These are phyloP conservation scores for Beauveria scarabaeidicola DNA, from an alignment of 2,329 filamentous ascomycete species.

Conservation along the genomic window DNA sequence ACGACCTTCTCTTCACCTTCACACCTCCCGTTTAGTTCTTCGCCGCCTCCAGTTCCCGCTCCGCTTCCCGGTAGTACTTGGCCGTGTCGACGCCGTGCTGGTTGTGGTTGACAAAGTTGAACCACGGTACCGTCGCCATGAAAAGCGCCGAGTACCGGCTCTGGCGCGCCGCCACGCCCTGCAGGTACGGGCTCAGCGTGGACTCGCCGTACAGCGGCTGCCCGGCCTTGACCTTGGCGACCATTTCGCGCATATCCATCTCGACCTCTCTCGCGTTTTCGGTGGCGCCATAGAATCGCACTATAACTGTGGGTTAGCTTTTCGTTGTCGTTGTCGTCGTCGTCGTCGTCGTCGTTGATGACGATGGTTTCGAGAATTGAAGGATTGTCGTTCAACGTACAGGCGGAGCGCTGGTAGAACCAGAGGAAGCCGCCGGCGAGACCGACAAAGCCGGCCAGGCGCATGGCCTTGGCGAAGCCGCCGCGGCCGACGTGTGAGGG, in stretches of 20 bases:
- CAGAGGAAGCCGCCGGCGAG: constrained; percentile 71
- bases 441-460: constrained; percentile 65
- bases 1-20: neutral
- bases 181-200: constrained; percentile 74
- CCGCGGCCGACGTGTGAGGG: constrained; percentile 79
- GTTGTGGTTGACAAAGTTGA: constrained; percentile 96
- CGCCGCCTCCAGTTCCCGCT: constrained; percentile 85
- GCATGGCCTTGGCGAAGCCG: constrained; percentile 75
- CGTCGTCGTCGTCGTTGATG: neutral
- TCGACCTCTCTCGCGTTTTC: constrained; percentile 90
- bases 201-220: constrained; percentile 82
- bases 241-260: constrained; percentile 98
- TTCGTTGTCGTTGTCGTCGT: neutral
- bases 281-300: constrained; percentile 89
- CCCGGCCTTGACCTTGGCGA: constrained; percentile 86
- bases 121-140: constrained; percentile 82
- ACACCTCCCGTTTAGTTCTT: constrained; percentile 1
- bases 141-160: constrained; percentile 84
- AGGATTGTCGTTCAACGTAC: constrained; percentile 43
- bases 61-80: constrained; percentile 95
- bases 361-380: neutral
- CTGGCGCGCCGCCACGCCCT: constrained; percentile 87
- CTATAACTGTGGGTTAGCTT: constrained; percentile 34
- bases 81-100: constrained; percentile 95
- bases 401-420: constrained; percentile 73